phyloP scores from a whole-genome alignment of 768 basidiomycete genomes.

The Leucosporidium creatinivorum region DNA sequence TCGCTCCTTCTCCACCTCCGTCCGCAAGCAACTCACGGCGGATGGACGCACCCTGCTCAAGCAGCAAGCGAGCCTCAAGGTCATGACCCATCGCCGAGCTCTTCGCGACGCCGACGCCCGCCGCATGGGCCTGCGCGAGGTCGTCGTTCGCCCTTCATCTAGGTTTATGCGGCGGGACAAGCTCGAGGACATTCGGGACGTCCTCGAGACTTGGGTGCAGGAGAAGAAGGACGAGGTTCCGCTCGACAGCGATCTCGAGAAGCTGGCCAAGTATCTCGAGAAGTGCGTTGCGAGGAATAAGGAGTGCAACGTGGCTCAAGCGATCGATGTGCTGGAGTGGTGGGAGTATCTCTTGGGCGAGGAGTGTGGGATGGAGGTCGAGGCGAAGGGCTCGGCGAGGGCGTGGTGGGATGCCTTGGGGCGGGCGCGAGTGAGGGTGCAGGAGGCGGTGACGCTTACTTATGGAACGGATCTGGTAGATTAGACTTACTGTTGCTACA shows the following conservation, averaged over 20 bases:
- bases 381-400: not conserved
- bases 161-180: slow-evolving; percentile 58
- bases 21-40: not conserved
- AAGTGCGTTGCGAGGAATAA: slow-evolving; percentile 55
- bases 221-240: slow-evolving; percentile 58
- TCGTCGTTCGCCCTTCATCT: slow-evolving; percentile 47
- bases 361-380: not conserved
- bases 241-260: slow-evolving; percentile 63
- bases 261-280: slow-evolving; percentile 64
- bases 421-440: slow-evolving; percentile 5
- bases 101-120: not conserved
- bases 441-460: not conserved
- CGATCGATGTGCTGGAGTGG: slow-evolving; percentile 67
- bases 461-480: too few species aligned
- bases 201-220: slow-evolving; percentile 70
- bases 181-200: slow-evolving; percentile 61
- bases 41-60: not conserved
- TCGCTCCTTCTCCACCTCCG: not conserved
- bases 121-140: not conserved
- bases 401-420: slow-evolving; percentile 22
- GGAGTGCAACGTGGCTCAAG: slow-evolving; percentile 61
- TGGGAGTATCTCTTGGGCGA: slow-evolving; percentile 59
- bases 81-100: not conserved
- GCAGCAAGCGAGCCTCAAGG: not conserved
- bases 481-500: too few species aligned